These are phyloP conservation scores for Fraxinus excelsior DNA, from an alignment of 257 asterid genomes.

Conservation along the genomic window DNA sequence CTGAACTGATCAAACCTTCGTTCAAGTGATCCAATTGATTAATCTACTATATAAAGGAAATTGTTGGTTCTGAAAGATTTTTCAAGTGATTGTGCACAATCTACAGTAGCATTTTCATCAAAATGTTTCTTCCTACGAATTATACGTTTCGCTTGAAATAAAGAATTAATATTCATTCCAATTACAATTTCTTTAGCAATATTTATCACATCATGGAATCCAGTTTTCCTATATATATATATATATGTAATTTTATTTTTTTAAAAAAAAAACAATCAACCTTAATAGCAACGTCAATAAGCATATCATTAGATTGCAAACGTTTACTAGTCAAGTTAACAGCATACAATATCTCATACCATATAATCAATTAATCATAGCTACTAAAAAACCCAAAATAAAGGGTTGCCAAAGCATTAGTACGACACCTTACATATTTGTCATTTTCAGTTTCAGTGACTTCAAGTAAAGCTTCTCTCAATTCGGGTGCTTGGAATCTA, in stretches of 20 bases:
- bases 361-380: too few species aligned
- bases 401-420: neutral
- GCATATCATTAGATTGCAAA: neutral
- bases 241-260: too few species aligned
- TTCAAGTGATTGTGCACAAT: neutral
- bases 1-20: neutral
- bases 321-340: neutral
- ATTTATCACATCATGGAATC: neutral
- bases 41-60: neutral
- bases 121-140: neutral
- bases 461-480: slow-evolving; percentile 3
- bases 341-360: too few species aligned
- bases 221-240: too few species aligned
- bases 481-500: neutral
- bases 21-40: neutral
- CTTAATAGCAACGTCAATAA: neutral
- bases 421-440: neutral
- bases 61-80: neutral
- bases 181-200: neutral
- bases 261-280: neutral
- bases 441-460: neutral
- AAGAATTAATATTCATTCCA: neutral
- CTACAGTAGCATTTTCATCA: neutral
- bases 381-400: neutral
- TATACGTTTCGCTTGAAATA: neutral